Evolutionary conservation across 192 early-diverging fungal genomes (phyloP), one percentile per base, ranked within the genome.

Genomic region (Backusella westeae): DNA sequence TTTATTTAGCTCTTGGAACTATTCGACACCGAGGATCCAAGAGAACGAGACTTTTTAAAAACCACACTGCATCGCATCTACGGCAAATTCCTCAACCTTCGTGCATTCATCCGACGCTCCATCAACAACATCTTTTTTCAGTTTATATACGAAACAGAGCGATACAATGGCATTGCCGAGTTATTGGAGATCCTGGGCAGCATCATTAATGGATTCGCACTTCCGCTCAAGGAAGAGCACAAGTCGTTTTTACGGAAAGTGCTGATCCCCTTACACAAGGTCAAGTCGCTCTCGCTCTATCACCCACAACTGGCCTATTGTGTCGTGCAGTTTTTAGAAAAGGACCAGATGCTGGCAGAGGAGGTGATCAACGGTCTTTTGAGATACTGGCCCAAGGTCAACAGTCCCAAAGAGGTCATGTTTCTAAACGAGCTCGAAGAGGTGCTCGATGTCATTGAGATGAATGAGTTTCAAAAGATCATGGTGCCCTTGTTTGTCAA

Each of bases 321-420:
- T 77, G 95, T 98, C 10, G 94, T 99, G 44, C 98, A 99, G 86
- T 99, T 99, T 74, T 84, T 99, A 67, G 97, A 99, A 76, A 99
- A 99, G 84, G 97, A 99, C 78, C 94, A 95, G 4, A 72, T 88
- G 19, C 83, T 99, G 69, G 97, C 96, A n/a, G 91, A 93, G 72
- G 96, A 97, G 85, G 73, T 99, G 65, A 88, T 99, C 34, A 88
- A 85, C 75, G 94, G 95, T 6, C 81, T 99, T 63, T 83, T 99
- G 75, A 87, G 96, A 32, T 98, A 89, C 84, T 99, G 98, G 98
- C 98, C 98, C 73, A 99, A 99, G 85, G 95, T 98, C 35, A 99
- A 99, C 87, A 95, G 93, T 78, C 95, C 97, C 8, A 99, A 99
- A 84, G 98, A 99, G 85, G 95, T 99, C 73, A 98, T 99, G 97